Percentiles rank a stretch among this genome's conserved stretches.
Conservation (phyloP, 345 rosid species). For the Kandelia obovata region DNA sequence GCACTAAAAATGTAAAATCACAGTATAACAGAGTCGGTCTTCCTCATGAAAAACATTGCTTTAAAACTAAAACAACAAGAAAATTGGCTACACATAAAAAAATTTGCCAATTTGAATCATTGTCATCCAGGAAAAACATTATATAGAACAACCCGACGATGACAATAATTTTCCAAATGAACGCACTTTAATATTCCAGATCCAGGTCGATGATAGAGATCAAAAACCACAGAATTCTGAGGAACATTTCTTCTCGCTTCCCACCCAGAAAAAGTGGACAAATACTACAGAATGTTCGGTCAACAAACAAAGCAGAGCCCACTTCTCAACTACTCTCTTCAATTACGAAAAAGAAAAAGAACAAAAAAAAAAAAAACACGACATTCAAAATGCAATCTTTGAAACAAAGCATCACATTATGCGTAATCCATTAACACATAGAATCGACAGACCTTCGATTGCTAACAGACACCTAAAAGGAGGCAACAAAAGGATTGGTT, state of each 20-base stretch:
- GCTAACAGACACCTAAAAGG: slow-evolving; percentile 32
- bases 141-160: too few relatives aligned
- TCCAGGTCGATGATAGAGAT: too few relatives aligned
- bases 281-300: too few relatives aligned
- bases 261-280: too few relatives aligned
- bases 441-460: not conserved
- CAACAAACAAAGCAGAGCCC: not conserved
- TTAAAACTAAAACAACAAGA: not conserved
- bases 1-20: too few relatives aligned
- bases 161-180: too few relatives aligned
- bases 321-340: not conserved
- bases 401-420: not conserved
- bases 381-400: not conserved
- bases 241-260: too few relatives aligned
- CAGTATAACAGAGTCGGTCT: not conserved
- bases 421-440: not conserved
- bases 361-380: not conserved
- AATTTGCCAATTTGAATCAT: not conserved
- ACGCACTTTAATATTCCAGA: too few relatives aligned
- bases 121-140: not conserved
- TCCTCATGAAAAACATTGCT: not conserved
- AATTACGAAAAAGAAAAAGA: not conserved
- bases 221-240: too few relatives aligned
- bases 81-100: not conserved
- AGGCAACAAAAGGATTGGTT: slow-evolving; percentile 46